These are phyloP conservation scores for Ceratocystiopsis brevicomis DNA, from an alignment of 2,329 filamentous ascomycete species.

Conservation along the genomic window DNA sequence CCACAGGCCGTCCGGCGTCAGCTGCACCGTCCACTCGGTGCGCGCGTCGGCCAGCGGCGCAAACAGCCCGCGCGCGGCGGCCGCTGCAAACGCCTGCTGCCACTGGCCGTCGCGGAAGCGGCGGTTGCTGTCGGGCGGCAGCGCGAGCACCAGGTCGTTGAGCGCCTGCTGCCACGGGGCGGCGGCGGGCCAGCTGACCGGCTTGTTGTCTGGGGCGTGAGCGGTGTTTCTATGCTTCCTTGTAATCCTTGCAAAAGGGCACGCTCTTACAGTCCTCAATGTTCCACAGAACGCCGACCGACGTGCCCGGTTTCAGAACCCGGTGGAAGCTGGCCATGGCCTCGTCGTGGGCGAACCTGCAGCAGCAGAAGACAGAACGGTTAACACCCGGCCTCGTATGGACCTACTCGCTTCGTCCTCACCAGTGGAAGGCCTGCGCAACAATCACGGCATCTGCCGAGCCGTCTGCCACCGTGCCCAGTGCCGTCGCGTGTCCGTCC, in stretches of 20 bases:
- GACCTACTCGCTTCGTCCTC: conserved; percentile 8
- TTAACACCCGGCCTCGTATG: background rate
- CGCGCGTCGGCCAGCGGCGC: conserved; percentile 39
- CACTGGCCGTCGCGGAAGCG: conserved; percentile 48
- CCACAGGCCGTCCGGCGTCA: conserved; percentile 42
- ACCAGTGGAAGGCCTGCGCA: conserved; percentile 48
- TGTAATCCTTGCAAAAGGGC: background rate
- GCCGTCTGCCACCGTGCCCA: conserved; percentile 28
- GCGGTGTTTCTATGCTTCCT: background rate
- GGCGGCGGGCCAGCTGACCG: conserved; percentile 31
- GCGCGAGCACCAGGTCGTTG: conserved; percentile 36
- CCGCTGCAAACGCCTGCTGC: conserved; percentile 42
- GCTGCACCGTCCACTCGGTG: conserved; percentile 37
- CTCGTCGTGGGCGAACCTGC: conserved; percentile 47
- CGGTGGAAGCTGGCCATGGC: conserved; percentile 46
- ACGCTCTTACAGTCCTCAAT: conserved; percentile 43
- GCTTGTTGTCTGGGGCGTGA: conserved; percentile 38
- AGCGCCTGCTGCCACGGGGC: conserved; percentile 43
- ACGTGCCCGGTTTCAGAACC: conserved; percentile 39
- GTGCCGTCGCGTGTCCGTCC: conserved; percentile 37
- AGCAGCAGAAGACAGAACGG: background rate
- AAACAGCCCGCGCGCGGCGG: conserved; percentile 27
- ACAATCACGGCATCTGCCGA: conserved; percentile 47
- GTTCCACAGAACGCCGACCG: conserved; percentile 55
- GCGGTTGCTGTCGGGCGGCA: conserved; percentile 36